Percentiles rank a stretch among this genome's conserved stretches.
Evolutionary conservation across 106 monocot genomes (phyloP).

Genomic region (Agapanthus africanus): DNA sequence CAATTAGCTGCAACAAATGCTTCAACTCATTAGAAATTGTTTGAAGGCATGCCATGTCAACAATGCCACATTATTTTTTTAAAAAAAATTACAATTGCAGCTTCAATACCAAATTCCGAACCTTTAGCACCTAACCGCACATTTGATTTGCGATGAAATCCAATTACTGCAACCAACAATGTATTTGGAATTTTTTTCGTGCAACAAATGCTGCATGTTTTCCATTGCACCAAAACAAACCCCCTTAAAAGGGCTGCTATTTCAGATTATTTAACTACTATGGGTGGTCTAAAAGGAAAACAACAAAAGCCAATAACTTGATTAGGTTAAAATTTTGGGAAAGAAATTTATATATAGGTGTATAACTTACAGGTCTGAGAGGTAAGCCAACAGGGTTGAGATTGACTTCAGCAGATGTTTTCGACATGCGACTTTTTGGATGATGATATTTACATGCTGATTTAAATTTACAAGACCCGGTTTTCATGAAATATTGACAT

Average conservation of each 20-base stretch:
- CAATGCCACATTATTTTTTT: no score
- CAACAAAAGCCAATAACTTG: neutral
- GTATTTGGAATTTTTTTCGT: neutral
- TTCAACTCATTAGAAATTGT: no score
- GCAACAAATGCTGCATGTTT: neutral
- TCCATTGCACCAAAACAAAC: neutral
- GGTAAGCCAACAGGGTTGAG: slow-evolving; percentile 77
- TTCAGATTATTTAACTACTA: neutral
- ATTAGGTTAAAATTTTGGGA: neutral
- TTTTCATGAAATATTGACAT: slow-evolving; percentile 96
- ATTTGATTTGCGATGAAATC: no score
- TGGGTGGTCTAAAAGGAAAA: neutral
- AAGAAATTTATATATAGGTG: neutral
- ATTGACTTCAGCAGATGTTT: slow-evolving; percentile 40
- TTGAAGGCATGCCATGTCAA: no score
- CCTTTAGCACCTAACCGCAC: no score
- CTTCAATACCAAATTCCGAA: no score
- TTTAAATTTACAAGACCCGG: slow-evolving; percentile 93
- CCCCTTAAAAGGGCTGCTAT: neutral
- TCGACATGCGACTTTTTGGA: slow-evolving; percentile 70
- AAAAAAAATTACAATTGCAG: no score
- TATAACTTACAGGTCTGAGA: slow-evolving; percentile 65
- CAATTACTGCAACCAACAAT: no score
- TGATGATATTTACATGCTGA: slow-evolving; percentile 88
- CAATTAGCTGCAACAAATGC: no score